Evolutionary conservation across 768 basidiomycete genomes (phyloP), one percentile per base, ranked within the genome.

Genomic region (Rhizopogon roseolus): DNA sequence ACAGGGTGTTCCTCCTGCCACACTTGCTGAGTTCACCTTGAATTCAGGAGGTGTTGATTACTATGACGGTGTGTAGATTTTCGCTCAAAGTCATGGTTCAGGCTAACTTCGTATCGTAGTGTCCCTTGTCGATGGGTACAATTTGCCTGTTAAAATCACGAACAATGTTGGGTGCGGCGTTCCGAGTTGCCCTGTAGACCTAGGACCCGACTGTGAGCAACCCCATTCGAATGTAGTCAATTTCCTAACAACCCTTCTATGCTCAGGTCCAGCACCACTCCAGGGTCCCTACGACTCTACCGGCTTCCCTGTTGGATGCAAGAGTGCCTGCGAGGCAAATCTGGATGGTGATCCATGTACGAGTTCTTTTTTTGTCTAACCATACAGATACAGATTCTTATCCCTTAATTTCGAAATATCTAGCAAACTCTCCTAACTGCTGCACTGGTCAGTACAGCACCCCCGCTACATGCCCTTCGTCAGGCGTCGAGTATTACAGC

Each of bases 21-120:
- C 80, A 4, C 70, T 88, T 37, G 87, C 86, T 1, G 85, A 88
- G 59, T 88, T 79, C 71, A 86, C 82, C n/a, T 66, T 88, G 8
- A 74, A 62, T 1, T 61, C 65, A 41, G 74, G 70, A 11, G 74
- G 71, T 44, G 25, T 40, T 1, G 86, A 88, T 57, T 83, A 71
- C 56, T 88, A 85, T 50, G 85, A 86, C 64, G 79, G 84, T 84
- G 49, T 13, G 70, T 22, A 28, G 2, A 27, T 5, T 6, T 5
- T 34, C 27, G 37, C 38, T 29, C 22, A 22, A 5, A 8, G 4
- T 13, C 28, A 45, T 49, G 10, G 34, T 55, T 39, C 50, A 14
- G 5, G 9, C 19, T 5, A 36, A 41, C 19, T 27, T 32, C 6
- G 22, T 19, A 19, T 32, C n/a, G 16, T 51, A 84, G 84, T 85